A percentile compares a stretch with the other conserved stretches of the same genome.
Evolutionary conservation across 2,329 filamentous ascomycete genomes (phyloP).

Genomic region (Tolypocladium pustulatum): DNA sequence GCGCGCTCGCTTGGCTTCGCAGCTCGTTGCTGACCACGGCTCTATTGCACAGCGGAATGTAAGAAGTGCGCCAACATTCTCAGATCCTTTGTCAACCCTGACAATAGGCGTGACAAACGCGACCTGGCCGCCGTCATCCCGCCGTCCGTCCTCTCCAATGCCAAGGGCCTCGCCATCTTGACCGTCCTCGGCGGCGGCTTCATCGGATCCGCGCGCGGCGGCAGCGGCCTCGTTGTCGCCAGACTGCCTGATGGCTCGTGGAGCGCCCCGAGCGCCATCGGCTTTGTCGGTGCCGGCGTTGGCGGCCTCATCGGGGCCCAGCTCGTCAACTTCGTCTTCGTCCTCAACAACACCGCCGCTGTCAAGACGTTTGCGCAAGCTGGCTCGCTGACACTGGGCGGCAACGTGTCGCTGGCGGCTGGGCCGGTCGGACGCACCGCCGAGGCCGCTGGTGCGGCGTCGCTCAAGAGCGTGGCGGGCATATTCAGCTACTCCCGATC

Average conservation of each 20-base stretch:
- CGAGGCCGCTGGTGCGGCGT: conserved; percentile 89
- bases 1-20: background rate
- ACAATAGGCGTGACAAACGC: conserved; percentile 48
- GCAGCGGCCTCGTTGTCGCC: conserved; percentile 72
- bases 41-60: conserved; percentile 64
- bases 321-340: conserved; percentile 93
- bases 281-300: conserved; percentile 70
- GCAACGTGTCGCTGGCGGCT: conserved; percentile 92
- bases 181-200: conserved; percentile 84
- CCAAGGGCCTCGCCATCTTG: conserved; percentile 82
- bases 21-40: background rate
- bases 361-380: conserved; percentile 91
- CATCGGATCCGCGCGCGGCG: conserved; percentile 71
- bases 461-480: conserved; percentile 76
- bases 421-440: conserved; percentile 91
- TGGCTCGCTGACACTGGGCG: conserved; percentile 83
- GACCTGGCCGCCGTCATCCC: conserved; percentile 97
- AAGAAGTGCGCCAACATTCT: conserved; percentile 96
- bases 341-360: conserved; percentile 81
- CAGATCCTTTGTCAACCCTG: conserved; percentile 83
- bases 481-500: conserved; percentile 98
- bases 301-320: conserved; percentile 83
- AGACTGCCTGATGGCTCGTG: conserved; percentile 67
- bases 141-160: conserved; percentile 75
- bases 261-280: conserved; percentile 75